phyloP scores from a whole-genome alignment of 2,329 filamentous ascomycete species.

The Pyrenochaeta sp. region DNA sequence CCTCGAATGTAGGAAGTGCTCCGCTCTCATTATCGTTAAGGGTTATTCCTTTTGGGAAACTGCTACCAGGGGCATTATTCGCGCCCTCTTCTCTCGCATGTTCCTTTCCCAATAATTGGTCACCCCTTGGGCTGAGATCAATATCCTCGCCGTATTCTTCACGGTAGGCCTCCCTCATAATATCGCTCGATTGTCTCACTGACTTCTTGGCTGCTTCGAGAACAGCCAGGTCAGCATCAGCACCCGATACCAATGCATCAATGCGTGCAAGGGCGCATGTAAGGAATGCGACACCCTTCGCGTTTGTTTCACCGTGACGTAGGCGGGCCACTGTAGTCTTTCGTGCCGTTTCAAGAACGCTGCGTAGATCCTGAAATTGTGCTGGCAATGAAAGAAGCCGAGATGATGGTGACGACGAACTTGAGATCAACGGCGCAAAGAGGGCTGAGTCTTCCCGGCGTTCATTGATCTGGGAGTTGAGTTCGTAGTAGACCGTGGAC shows the following conservation, averaged over 20 bases:
- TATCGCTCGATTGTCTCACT: conserved; percentile 13
- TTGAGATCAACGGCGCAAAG: conserved; percentile 15
- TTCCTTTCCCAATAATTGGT: conserved; percentile 3
- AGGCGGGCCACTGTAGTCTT: conserved; percentile 20
- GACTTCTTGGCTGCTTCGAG: conserved; percentile 27
- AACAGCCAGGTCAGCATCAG: conserved; percentile 24
- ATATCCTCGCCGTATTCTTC: conserved; percentile 33
- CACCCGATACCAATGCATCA: conserved; percentile 26
- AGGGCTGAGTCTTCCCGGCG: conserved; percentile 7
- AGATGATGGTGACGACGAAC: not conserved
- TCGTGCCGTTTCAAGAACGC: conserved; percentile 14
- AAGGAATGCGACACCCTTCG: conserved; percentile 32
- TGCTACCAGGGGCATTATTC: conserved; percentile 1
- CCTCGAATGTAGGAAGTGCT: not conserved
- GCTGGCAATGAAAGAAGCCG: conserved; percentile 7
- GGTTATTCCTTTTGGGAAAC: not conserved
- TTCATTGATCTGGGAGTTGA: conserved; percentile 33
- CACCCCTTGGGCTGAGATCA: conserved; percentile 16
- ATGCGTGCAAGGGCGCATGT: conserved; percentile 31
- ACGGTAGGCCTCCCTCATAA: conserved; percentile 27
- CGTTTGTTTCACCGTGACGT: conserved; percentile 35
- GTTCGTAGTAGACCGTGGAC: conserved; percentile 33
- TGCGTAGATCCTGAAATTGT: conserved; percentile 21
- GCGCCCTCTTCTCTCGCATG: conserved; percentile 22
- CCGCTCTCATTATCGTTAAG: not conserved